A percentile compares a stretch with the other conserved stretches of the same genome.
These are phyloP conservation scores for Apiospora marii DNA, from an alignment of 2,329 filamentous ascomycete genomes.

Conservation along the genomic window DNA sequence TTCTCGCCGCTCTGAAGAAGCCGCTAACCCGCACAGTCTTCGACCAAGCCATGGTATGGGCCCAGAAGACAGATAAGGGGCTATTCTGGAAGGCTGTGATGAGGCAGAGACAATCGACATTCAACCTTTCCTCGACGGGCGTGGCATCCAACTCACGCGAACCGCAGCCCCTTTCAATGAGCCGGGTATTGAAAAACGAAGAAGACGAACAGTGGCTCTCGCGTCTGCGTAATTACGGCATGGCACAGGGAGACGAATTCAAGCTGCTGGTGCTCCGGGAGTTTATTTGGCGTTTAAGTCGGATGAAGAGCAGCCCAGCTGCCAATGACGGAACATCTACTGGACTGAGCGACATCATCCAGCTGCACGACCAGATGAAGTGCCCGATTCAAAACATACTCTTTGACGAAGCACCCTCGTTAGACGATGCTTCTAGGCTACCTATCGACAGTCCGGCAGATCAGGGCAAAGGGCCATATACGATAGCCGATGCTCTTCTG, in stretches of 20 bases:
- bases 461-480: slow-evolving; percentile 63
- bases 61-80: slow-evolving; percentile 79
- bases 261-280: slow-evolving; percentile 87
- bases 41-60: slow-evolving; percentile 88
- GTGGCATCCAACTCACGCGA: slow-evolving; percentile 65
- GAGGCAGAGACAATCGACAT: slow-evolving; percentile 69
- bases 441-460: slow-evolving; percentile 44
- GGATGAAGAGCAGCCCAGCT: slow-evolving; percentile 65
- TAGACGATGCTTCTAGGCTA: slow-evolving; percentile 49
- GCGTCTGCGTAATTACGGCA: slow-evolving; percentile 82
- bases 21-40: slow-evolving; percentile 82
- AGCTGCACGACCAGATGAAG: slow-evolving; percentile 77
- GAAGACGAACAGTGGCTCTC: slow-evolving; percentile 95
- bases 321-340: slow-evolving; percentile 50
- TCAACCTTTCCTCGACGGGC: slow-evolving; percentile 68
- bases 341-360: slow-evolving; percentile 74
- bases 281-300: slow-evolving; percentile 88
- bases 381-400: slow-evolving; percentile 84
- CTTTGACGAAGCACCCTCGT: slow-evolving; percentile 78
- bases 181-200: slow-evolving; percentile 77
- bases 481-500: slow-evolving; percentile 87
- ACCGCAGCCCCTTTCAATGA: slow-evolving; percentile 63
- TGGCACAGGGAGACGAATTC: slow-evolving; percentile 83
- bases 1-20: slow-evolving; percentile 84
- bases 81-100: slow-evolving; percentile 85